Base-by-base conservation (phyloP, 2,329 filamentous ascomycete genomes). In the Fusarium keratoplasticum region DNA sequence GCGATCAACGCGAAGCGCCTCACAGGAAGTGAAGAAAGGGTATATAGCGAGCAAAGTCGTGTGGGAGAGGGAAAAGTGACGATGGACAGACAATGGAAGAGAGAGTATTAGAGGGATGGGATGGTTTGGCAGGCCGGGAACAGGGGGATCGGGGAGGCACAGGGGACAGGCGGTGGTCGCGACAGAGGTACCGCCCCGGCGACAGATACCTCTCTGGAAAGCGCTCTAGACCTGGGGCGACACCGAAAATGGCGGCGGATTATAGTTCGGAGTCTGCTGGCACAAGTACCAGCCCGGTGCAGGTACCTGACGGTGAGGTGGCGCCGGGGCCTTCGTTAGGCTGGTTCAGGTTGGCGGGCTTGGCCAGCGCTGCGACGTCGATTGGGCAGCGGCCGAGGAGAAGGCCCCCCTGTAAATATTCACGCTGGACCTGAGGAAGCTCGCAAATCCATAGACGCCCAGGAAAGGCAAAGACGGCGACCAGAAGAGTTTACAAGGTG, bases 311-410 rank as follows among this genome's bases (percentile, higher is more conserved):
- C 64, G 66, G 76, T 75, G 71, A 73, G 73, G 50, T 71, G 63
- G 44, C 62, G 65, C 63, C 67, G 67, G 63, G 65, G 64, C 52
- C 59, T 47, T 65, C 50, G 58, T 75, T 77, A 78, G 75, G 70
- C 73, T 78, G 73, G 76, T 78, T 78, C 76, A 78, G 75, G 76
- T 78, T 73, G 75, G 70, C 70, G 68, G 73, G 61, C 72, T 75
- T 76, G 76, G 70, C 68, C 68, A 69, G 50, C 61, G 66, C 73
- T 59, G 47, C 67, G 47, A 40, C 67, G 50, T 65, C 68, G 73
- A 72, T 75, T 73, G 75, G 74, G 64, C 55, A 52, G 58, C 47
- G 50, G 11, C 36, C 60, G 67, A 67, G 58, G 66, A 60, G 62
- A 67, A 61, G 57, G 35, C 38, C 47, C 44, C 76, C 76, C 73